phyloP scores from a whole-genome alignment of 495 filamentous ascomycete genomes.

The Pseudoneurospora amorphoporcata region DNA sequence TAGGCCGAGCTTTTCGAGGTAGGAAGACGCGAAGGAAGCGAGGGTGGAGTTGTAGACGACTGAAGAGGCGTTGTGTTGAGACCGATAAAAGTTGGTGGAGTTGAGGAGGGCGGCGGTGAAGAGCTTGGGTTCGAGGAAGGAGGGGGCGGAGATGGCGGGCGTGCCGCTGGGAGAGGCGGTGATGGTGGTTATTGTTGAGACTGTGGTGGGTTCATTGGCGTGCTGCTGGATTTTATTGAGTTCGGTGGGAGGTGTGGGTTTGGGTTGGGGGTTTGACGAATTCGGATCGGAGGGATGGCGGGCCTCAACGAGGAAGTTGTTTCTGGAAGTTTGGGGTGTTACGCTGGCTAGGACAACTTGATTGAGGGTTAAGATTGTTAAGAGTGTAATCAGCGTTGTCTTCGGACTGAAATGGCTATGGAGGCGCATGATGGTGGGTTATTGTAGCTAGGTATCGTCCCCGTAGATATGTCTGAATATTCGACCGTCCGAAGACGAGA shows the following conservation, averaged over 20 bases:
- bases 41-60: constrained; percentile 59
- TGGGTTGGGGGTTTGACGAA: neutral
- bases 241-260: neutral
- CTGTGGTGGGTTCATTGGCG: neutral
- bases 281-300: neutral
- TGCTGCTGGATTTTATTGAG: neutral
- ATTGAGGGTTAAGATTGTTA: neutral
- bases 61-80: constrained; percentile 48
- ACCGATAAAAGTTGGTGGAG: constrained; percentile 58
- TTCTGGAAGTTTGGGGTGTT: neutral
- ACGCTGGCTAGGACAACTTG: neutral
- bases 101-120: constrained; percentile 54
- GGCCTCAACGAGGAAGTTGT: neutral
- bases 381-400: neutral
- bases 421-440: neutral
- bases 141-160: constrained; percentile 18
- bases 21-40: constrained; percentile 38
- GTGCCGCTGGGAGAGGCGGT: constrained; percentile 20
- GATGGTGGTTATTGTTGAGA: constrained; percentile 12
- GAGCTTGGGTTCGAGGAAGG: constrained; percentile 34
- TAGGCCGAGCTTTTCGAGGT: constrained; percentile 11
- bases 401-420: neutral
- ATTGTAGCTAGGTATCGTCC: neutral
- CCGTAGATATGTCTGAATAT: neutral
- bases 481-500: neutral